Evolutionary conservation across 164 flowering plant species (phyloP).

Genomic region (Platanus orientalis): DNA sequence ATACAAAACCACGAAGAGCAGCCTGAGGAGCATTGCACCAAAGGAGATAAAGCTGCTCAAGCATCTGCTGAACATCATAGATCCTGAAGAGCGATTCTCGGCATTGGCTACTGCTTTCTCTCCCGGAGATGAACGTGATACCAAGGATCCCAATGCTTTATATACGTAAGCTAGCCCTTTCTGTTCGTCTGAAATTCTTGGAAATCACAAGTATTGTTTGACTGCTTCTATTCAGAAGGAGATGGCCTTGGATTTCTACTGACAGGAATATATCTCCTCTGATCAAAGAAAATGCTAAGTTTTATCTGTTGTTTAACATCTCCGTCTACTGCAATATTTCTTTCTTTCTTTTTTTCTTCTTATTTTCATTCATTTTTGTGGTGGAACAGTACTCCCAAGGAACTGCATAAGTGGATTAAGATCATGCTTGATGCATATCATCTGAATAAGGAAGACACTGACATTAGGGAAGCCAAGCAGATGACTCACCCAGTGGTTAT

Average conservation of each 20-base stretch:
- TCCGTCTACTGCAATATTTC: too few species aligned
- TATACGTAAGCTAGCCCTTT: slow-evolving; percentile 54
- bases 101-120: slow-evolving; percentile 89
- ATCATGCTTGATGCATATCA: slow-evolving; percentile 90
- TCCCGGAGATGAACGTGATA: slow-evolving; percentile 68
- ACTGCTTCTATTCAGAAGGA: background rate
- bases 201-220: background rate
- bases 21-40: slow-evolving; percentile 81
- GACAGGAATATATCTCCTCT: background rate
- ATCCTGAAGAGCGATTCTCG: slow-evolving; percentile 96
- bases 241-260: background rate
- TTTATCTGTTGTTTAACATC: background rate
- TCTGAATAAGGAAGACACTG: slow-evolving; percentile 75
- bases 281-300: too few species aligned
- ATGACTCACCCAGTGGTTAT: slow-evolving; percentile 71
- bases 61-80: slow-evolving; percentile 76
- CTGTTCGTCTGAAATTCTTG: background rate
- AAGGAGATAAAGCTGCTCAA: slow-evolving; percentile 91
- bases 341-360: background rate
- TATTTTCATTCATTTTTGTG: slow-evolving; percentile 2
- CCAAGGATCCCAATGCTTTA: slow-evolving; percentile 55
- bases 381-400: slow-evolving; percentile 72
- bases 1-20: slow-evolving; percentile 80
- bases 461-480: slow-evolving; percentile 79
- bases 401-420: slow-evolving; percentile 88